A percentile compares a stretch with the other conserved stretches of the same genome.
Evolutionary conservation across 2,329 filamentous ascomycete species (phyloP).

Genomic region (Xylaria multiplex): DNA sequence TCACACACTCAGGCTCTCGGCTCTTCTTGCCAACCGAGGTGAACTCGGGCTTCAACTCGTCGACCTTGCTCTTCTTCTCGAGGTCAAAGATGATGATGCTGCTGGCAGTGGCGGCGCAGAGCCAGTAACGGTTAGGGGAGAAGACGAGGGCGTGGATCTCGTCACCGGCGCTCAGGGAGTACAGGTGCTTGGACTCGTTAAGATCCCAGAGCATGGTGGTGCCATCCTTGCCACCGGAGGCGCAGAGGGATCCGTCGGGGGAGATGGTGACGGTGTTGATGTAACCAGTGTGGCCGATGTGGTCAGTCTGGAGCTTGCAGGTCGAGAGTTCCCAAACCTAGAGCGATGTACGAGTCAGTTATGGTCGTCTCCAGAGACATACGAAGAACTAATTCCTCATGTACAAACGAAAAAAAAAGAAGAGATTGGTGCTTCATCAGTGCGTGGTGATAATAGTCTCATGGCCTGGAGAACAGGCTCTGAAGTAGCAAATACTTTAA

Average conservation of each 20-base stretch:
- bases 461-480: constrained; percentile 86
- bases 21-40: constrained; percentile 97
- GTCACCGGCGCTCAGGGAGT: constrained; percentile 98
- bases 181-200: constrained; percentile 99
- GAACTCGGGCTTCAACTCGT: constrained; percentile 99
- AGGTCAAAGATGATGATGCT: constrained; percentile 99
- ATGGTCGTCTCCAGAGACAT: background rate
- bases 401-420: constrained; percentile 4
- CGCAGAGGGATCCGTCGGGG: constrained; percentile 98
- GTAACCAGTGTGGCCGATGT: constrained; percentile 99
- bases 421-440: constrained; percentile 67
- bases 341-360: constrained; percentile 44
- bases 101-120: constrained; percentile 96
- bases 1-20: constrained; percentile 97
- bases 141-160: constrained; percentile 99
- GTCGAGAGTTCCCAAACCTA: constrained; percentile 99
- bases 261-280: constrained; percentile 99
- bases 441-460: constrained; percentile 96
- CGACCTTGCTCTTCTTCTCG: constrained; percentile 99
- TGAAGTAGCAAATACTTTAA: constrained; percentile 99
- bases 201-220: constrained; percentile 99
- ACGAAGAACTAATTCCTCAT: background rate
- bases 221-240: constrained; percentile 98
- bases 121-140: constrained; percentile 99
- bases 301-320: constrained; percentile 99